Evolutionary conservation across 2,329 filamentous ascomycete genomes (phyloP).

Genomic region (Diaporthe aspalathi): DNA sequence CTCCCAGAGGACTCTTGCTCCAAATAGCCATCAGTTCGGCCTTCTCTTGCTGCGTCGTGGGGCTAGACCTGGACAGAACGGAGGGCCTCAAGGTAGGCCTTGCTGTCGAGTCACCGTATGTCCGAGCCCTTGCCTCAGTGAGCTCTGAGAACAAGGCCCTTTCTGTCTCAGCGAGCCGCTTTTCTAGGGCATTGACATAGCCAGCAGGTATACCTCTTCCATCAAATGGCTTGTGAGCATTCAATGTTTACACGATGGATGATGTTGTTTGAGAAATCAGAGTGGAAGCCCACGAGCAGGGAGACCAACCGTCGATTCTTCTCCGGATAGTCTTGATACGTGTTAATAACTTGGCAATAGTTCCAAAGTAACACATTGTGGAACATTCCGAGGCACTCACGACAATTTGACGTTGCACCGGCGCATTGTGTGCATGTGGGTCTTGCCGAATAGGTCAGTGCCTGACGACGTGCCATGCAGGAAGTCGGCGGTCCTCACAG

Average conservation of each 20-base stretch:
- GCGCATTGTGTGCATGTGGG: conserved; percentile 36
- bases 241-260: too few relatives aligned
- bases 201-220: conserved; percentile 41
- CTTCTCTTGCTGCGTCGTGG: conserved; percentile 36
- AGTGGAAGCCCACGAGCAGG: neutral
- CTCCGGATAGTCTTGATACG: conserved; percentile 32
- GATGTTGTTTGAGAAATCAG: neutral
- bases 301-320: conserved; percentile 32
- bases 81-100: conserved; percentile 7
- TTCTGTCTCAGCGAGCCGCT: conserved; percentile 41
- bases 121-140: conserved; percentile 38
- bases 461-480: neutral
- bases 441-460: conserved; percentile 16
- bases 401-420: conserved; percentile 17
- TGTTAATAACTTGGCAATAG: too few relatives aligned
- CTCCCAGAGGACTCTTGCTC: conserved; percentile 9
- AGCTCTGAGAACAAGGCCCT: conserved; percentile 40
- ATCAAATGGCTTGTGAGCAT: neutral
- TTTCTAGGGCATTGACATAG: conserved; percentile 40
- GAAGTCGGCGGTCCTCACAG: conserved; percentile 30
- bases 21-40: conserved; percentile 19
- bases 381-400: too few relatives aligned
- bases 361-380: too few relatives aligned
- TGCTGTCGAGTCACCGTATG: conserved; percentile 46
- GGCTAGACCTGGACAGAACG: conserved; percentile 5